These are phyloP conservation scores for Salix brachista DNA, from an alignment of 345 rosid species.

Conservation along the genomic window DNA sequence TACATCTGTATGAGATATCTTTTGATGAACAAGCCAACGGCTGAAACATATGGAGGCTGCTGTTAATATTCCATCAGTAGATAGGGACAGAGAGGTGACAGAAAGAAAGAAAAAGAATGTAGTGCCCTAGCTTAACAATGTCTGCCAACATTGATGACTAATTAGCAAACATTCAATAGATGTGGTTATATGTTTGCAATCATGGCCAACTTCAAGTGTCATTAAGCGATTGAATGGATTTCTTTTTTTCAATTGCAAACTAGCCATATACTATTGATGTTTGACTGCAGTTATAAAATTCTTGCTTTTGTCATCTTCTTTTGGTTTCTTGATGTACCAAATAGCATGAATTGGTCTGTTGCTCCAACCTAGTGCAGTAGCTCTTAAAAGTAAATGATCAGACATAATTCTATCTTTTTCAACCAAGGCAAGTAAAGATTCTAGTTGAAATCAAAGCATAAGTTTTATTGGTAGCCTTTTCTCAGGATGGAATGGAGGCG, in stretches of 20 bases:
- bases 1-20: slow-evolving; percentile 29
- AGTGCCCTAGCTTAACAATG: background rate
- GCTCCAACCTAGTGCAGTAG: background rate
- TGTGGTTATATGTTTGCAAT: background rate
- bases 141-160: slow-evolving; percentile 6
- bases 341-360: background rate
- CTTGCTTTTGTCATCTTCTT: background rate
- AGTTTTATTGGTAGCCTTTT: no score
- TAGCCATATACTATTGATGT: background rate
- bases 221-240: background rate
- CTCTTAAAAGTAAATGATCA: background rate
- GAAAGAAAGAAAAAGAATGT: background rate
- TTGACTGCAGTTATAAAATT: background rate
- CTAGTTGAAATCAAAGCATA: no score
- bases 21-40: slow-evolving; percentile 61
- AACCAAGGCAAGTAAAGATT: background rate
- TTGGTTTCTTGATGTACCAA: background rate
- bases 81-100: background rate
- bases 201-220: background rate
- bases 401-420: background rate
- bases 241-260: background rate
- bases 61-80: slow-evolving; percentile 20
- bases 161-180: background rate
- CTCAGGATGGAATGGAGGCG: no score
- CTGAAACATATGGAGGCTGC: slow-evolving; percentile 45